Percentiles rank a stretch among this genome's conserved stretches.
phyloP scores from a whole-genome alignment of 768 basidiomycete species.

The Podaxis rugospora region DNA sequence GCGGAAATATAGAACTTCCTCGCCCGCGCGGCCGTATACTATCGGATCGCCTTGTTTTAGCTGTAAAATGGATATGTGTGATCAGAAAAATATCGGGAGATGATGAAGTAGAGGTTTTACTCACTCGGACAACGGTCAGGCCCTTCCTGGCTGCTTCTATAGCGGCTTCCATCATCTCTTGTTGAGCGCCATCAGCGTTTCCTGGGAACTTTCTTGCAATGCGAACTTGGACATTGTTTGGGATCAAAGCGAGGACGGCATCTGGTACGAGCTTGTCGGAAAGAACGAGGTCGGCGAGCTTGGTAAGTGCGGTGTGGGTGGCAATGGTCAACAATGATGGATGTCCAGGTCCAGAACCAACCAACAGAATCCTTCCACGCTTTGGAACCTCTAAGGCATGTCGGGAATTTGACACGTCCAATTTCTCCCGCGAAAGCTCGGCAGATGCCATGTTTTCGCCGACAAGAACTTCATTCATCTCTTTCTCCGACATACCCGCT shows the following conservation, averaged over 20 bases:
- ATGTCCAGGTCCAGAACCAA: constrained; percentile 95
- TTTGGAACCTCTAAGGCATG: constrained; percentile 31
- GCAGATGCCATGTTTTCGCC: constrained; percentile 23
- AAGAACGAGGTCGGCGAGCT: constrained; percentile 80
- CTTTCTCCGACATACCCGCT: constrained; percentile 57
- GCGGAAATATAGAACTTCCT: constrained; percentile 93
- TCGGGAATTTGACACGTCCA: constrained; percentile 17
- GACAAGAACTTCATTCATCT: constrained; percentile 63
- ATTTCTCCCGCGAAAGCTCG: constrained; percentile 10
- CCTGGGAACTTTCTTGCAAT: constrained; percentile 98
- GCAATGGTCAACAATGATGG: constrained; percentile 89
- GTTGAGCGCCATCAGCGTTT: constrained; percentile 92
- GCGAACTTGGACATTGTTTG: constrained; percentile 61
- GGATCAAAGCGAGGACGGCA: constrained; percentile 82
- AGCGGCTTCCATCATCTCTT: constrained; percentile 91
- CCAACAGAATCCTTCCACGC: constrained; percentile 77
- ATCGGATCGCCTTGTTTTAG: constrained; percentile 98
- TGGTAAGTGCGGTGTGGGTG: constrained; percentile 75
- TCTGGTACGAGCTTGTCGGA: constrained; percentile 96
- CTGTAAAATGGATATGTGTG: constrained; percentile 29
- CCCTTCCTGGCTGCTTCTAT: constrained; percentile 78
- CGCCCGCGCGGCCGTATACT: constrained; percentile 91
- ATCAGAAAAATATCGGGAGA: not conserved
- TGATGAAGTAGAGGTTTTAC: constrained; percentile 22
- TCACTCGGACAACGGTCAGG: constrained; percentile 79